These are phyloP conservation scores for Boeremia lycopersici DNA, from an alignment of 2,329 filamentous ascomycete genomes.

Conservation along the genomic window DNA sequence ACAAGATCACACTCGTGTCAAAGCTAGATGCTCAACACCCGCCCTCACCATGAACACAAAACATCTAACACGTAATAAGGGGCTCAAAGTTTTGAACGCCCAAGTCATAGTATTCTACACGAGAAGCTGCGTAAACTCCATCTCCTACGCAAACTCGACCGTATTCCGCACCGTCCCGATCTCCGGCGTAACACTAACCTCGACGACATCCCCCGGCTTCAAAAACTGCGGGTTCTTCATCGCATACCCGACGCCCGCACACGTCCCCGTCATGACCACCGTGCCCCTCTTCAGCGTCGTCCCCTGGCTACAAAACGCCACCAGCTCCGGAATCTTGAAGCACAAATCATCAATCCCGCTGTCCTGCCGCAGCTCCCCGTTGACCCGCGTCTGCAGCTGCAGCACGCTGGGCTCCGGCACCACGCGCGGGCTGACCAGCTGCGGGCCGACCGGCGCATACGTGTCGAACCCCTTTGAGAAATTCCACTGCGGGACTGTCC, in stretches of 20 bases:
- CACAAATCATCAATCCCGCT: conserved; percentile 56
- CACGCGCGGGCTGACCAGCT: conserved; percentile 52
- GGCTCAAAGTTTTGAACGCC: too few species aligned
- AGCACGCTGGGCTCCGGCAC: conserved; percentile 54
- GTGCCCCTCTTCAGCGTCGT: conserved; percentile 55
- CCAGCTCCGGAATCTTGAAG: conserved; percentile 54
- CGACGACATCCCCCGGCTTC: conserved; percentile 42
- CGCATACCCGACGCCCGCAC: conserved; percentile 48
- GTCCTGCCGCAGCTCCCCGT: conserved; percentile 57
- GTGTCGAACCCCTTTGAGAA: conserved; percentile 65
- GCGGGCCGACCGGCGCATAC: conserved; percentile 60
- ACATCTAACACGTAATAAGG: too few species aligned
- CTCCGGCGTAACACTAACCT: conserved; percentile 37
- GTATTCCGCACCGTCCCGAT: conserved; percentile 44
- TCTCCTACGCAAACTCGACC: conserved; percentile 39
- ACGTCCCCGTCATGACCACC: conserved; percentile 58
- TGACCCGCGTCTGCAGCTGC: conserved; percentile 54
- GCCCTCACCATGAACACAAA: too few species aligned
- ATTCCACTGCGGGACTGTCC: conserved; percentile 61
- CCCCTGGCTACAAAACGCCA: conserved; percentile 55
- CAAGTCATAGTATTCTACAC: too few species aligned
- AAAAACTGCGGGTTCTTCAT: conserved; percentile 48
- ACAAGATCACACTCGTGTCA: too few species aligned
- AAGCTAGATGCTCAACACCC: too few species aligned
- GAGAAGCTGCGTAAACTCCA: too few species aligned